These are phyloP conservation scores for Phytophthora pini DNA, from an alignment of 352 stramenopile genomes.

Conservation along the genomic window DNA sequence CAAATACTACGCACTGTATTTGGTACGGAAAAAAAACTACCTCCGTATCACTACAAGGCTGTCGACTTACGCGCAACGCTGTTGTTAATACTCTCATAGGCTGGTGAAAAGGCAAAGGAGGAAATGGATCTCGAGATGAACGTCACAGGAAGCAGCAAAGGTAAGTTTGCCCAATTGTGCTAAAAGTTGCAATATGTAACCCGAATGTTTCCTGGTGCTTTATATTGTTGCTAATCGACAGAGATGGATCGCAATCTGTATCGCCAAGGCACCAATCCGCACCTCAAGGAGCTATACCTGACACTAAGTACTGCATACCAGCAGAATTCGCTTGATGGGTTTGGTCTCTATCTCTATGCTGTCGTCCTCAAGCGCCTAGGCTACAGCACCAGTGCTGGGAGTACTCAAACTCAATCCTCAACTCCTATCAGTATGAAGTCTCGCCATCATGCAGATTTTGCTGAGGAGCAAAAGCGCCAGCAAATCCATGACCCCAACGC, in stretches of 20 bases:
- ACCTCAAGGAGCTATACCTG: slow-evolving; percentile 77
- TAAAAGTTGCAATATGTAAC: too few relatives aligned
- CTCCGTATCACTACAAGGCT: neutral
- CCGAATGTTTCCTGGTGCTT: neutral
- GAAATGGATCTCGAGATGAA: slow-evolving; percentile 81
- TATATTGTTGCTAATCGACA: slow-evolving; percentile 18
- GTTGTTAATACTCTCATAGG: slow-evolving; percentile 30
- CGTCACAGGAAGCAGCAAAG: slow-evolving; percentile 54
- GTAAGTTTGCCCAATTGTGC: neutral
- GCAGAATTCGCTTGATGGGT: slow-evolving; percentile 65
- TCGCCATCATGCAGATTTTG: slow-evolving; percentile 36
- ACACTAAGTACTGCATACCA: slow-evolving; percentile 58
- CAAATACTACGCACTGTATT: slow-evolving; percentile 76
- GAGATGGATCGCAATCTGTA: slow-evolving; percentile 44
- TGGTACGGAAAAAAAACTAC: slow-evolving; percentile 38
- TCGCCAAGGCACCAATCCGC: slow-evolving; percentile 63
- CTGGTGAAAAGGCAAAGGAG: slow-evolving; percentile 84
- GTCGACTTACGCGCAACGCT: neutral
- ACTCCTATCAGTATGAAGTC: slow-evolving; percentile 47
- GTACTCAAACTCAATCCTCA: slow-evolving; percentile 42
- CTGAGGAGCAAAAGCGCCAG: slow-evolving; percentile 52
- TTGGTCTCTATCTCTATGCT: slow-evolving; percentile 84
- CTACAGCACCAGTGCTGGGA: slow-evolving; percentile 65
- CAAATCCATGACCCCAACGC: slow-evolving; percentile 19
- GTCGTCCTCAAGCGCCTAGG: slow-evolving; percentile 74